Evolutionary conservation across 2,329 filamentous ascomycete species (phyloP).

Genomic region (Trichoderma sp.): DNA sequence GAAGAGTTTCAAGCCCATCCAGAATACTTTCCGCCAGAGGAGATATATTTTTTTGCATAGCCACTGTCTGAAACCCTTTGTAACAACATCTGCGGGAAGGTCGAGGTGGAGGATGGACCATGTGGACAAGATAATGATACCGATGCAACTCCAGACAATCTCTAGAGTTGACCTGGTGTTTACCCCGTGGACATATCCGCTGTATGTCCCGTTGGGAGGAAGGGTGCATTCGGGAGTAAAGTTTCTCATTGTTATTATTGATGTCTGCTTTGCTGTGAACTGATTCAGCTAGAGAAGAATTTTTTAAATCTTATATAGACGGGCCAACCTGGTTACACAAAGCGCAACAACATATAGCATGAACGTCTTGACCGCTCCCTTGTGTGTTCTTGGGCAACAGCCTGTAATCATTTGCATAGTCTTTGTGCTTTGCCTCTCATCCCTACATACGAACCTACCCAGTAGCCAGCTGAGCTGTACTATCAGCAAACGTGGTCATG

Average conservation of each 20-base stretch:
- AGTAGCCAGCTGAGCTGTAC: not conserved
- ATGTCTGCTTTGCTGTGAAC: not conserved
- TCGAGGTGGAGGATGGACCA: not conserved
- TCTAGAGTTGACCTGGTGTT: not conserved
- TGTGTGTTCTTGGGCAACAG: not conserved
- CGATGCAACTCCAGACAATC: not conserved
- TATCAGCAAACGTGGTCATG: not conserved
- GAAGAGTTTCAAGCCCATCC: not conserved
- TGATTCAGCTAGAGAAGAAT: not conserved
- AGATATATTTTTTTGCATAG: not conserved
- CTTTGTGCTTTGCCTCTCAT: not conserved
- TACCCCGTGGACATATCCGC: not conserved
- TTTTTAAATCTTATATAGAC: not conserved
- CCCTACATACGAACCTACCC: not conserved
- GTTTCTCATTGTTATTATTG: not conserved
- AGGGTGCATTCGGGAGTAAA: not conserved
- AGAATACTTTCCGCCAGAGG: not conserved
- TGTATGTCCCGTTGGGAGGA: not conserved
- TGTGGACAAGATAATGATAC: not conserved
- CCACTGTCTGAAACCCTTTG: fast-evolving
- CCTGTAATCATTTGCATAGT: not conserved
- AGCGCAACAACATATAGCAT: not conserved
- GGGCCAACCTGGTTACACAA: not conserved
- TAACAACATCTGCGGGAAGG: not conserved
- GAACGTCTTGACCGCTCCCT: not conserved